Percentiles rank a stretch among this genome's conserved stretches.
Conservation (phyloP, 2,329 filamentous ascomycete species). For the Aspergillus intermedius region DNA sequence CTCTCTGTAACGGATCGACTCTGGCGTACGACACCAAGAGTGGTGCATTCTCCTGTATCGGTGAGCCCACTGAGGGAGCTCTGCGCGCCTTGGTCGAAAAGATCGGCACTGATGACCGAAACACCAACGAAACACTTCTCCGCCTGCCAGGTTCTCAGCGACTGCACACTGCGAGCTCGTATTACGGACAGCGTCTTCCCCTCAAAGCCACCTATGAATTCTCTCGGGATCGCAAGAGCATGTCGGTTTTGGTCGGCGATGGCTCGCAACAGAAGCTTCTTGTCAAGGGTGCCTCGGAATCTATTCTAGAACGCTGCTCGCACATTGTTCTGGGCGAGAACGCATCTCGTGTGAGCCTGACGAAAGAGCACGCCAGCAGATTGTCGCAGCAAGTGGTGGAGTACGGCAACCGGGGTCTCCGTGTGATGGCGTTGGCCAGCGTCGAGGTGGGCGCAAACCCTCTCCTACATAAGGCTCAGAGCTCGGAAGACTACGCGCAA, state of each 20-base stretch:
- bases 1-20: conserved; percentile 82
- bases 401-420: conserved; percentile 86
- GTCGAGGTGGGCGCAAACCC: conserved; percentile 66
- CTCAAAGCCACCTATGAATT: conserved; percentile 90
- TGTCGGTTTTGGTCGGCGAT: conserved; percentile 84
- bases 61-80: conserved; percentile 92
- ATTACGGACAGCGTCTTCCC: conserved; percentile 70
- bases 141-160: conserved; percentile 50
- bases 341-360: conserved; percentile 69
- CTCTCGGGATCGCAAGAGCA: conserved; percentile 95
- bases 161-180: conserved; percentile 73
- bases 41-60: conserved; percentile 70
- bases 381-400: conserved; percentile 75
- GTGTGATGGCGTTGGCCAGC: conserved; percentile 87
- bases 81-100: conserved; percentile 89
- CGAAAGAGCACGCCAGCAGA: conserved; percentile 60
- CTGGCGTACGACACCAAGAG: conserved; percentile 74
- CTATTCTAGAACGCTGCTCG: conserved; percentile 86
- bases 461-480: conserved; percentile 67
- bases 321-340: conserved; percentile 69
- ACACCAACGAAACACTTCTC: conserved; percentile 48
- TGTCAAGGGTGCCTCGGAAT: conserved; percentile 94
- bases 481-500: conserved; percentile 73
- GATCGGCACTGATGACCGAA: conserved; percentile 71
- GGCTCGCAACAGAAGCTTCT: conserved; percentile 70